phyloP scores from a whole-genome alignment of 2,329 filamentous ascomycete genomes.

The Fusarium falciforme region DNA sequence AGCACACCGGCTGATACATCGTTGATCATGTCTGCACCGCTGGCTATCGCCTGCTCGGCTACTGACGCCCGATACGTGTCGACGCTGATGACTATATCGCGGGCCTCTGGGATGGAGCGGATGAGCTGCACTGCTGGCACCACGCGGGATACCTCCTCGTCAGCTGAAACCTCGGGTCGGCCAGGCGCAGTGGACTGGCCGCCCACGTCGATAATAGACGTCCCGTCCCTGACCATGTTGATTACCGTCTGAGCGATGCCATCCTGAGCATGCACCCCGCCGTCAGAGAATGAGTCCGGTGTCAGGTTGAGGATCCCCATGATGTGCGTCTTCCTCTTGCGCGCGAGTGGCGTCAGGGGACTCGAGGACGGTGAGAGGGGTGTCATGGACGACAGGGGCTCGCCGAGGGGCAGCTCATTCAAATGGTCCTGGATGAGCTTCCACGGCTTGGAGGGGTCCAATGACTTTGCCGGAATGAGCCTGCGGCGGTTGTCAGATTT shows the following conservation, averaged over 20 bases:
- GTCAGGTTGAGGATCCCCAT: constrained; percentile 98
- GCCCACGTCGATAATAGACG: constrained; percentile 89
- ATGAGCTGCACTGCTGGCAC: constrained; percentile 83
- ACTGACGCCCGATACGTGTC: constrained; percentile 93
- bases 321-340: constrained; percentile 74
- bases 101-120: constrained; percentile 71
- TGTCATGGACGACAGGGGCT: constrained; percentile 68
- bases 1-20: constrained; percentile 88
- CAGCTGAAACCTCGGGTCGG: constrained; percentile 72
- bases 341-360: constrained; percentile 68
- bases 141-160: constrained; percentile 82
- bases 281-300: constrained; percentile 97
- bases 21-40: constrained; percentile 93
- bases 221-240: constrained; percentile 74
- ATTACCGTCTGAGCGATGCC: constrained; percentile 70
- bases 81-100: constrained; percentile 79
- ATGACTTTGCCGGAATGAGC: constrained; percentile 65
- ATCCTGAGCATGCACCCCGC: constrained; percentile 70
- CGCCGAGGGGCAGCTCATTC: constrained; percentile 64
- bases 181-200: constrained; percentile 92
- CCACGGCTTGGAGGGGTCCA: constrained; percentile 67
- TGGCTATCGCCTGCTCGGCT: constrained; percentile 78
- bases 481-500: constrained; percentile 47
- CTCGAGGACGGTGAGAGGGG: constrained; percentile 60
- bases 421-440: constrained; percentile 71